Base-by-base conservation (phyloP, 2,329 filamentous ascomycete species). In the Beauveria bassiana region DNA sequence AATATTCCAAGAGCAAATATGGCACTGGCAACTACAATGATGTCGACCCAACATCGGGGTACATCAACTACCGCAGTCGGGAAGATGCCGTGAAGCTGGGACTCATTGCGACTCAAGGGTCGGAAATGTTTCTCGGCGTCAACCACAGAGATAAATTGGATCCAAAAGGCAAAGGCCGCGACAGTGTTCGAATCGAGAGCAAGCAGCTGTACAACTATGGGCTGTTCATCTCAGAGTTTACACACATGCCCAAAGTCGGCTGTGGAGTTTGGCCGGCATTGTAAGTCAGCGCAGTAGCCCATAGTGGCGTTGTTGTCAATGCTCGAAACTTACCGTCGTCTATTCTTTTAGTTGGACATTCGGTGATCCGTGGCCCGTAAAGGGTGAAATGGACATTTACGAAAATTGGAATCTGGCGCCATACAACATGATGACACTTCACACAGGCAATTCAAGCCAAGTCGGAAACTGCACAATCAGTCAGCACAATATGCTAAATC, bases 251-350 rank as follows among this genome's bases (percentile, higher is more conserved):
- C n/a, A 78, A 75, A 53, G 78, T 80, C 4, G 75, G 78, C 50
- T 91, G 88, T 66, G 88, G 88, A 46, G 79, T 81, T 7, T 91
- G 88, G 88, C 88, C 88, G 6, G 86, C 87, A 74, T 78, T 86
- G 78, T 83, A 74, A 70, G 73, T 67, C 18, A 7, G 6, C 24
- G 24, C 8, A 20, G 16, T 8, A 3, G 18, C 18, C 18, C 6
- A 12, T n/a, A 20, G 4, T 31, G 7, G 10, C 4, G 10, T 38
- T 38, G 34, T 2, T 22, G 3, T 14, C n/a, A n/a, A n/a, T n/a
- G n/a, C 28, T 9, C 4, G 12, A 31, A 16, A 24, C 52, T 55
- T 8, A 55, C 40, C 14, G 3, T 12, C 34, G 14, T 38, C 14
- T 9, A n/a, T 22, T n/a, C 22, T 28, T 28, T 18, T 18, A 55